Evolutionary conservation across 768 basidiomycete genomes (phyloP), one percentile per base, ranked within the genome.

Genomic region (Leccinum sublutescens): DNA sequence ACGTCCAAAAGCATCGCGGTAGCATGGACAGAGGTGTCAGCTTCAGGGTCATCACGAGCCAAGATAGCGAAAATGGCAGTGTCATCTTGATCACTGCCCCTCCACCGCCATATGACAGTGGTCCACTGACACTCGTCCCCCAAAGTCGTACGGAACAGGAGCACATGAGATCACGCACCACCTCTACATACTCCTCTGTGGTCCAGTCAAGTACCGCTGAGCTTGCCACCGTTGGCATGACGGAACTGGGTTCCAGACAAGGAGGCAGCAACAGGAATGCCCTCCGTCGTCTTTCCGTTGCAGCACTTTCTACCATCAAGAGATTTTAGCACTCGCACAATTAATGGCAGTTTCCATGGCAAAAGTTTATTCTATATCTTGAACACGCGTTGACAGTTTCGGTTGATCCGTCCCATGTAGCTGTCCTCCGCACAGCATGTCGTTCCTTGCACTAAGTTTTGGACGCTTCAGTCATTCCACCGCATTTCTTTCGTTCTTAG

Each of bases 51-150:
- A 55, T 64, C 56, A 61, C 69, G 5, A 60, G 52, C 23, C 67
- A 62, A 50, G 73, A 69, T n/a, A 75, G 73, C 52, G 73, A 65
- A 34, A 60, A 67, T 33, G 73, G 61, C 17, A 74, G 69, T 52
- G 65, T 74, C 38, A 64, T 72, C 43, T 51, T 74, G 54, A 73
- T 74, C 63, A 62, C 56, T 49, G 72, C 72, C 14, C 70, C 64
- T 23, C 67, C 73, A 11, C 69, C 64, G n/a, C 64, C 70, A 29
- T 71, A 70, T 47, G 61, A 70, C 34, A 45, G 23, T 50, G 33
- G 51, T 54, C 57, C 62, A 29, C 10, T 51, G 33, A 14, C 58
- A 14, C 52, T 40, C 38, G 21, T 51, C n/a, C 62, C 64, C 27
- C 60, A 54, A 15, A 50, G 52, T 49, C 33, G 54, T 36, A 25